Base-by-base conservation (phyloP, 805 yeast species). In the Starmerella kuoi region DNA sequence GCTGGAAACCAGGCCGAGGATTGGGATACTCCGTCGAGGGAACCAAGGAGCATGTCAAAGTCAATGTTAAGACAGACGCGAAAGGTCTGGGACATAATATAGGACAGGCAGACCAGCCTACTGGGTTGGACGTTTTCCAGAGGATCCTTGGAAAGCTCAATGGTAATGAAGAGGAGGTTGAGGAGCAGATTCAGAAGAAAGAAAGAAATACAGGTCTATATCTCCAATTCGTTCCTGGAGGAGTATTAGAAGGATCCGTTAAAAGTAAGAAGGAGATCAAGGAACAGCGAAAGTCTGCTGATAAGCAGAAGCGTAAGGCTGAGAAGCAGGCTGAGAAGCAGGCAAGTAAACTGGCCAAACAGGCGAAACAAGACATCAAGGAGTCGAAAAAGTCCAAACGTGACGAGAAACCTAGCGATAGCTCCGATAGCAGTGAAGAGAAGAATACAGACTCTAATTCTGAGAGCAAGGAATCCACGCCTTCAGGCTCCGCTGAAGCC, bases 1-100 rank as follows among this genome's bases (percentile, higher is more conserved):
- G 98, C 15, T 88, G 98, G 98, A 70, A 67, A 40, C 94, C 94
- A 2, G 98, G 98, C 17, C 65, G 67, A 48, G 97, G 97, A 6
- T 69, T 88, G 18, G 98, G 98, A 2, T 59, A 73, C 17, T 77
- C 91, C 3, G 70, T 74, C 33, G 53, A 45, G 33, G 59, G 56
- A 11, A 24, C 41, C 8, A 42, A 38, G 11, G 46, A 49, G 18
- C 95, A 91, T 57, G 81, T 88, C 34, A 86, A 81, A 56, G 91
- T 91, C 11, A 61, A 74, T 3, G 63, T 85, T 12, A 88, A 87
- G 60, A 84, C 79, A 32, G 95, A 88, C 53, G 83, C 72, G 39
- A 61, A 74, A 2, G 98, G 98, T 0, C 67, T 88, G 6, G 98
- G 98, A n/a, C 82, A 93, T n/a, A 76, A 73, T 50, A 64, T 79